Evolutionary conservation across 2,329 filamentous ascomycete species (phyloP).

Genomic region (Pseudogymnoascus sp.): DNA sequence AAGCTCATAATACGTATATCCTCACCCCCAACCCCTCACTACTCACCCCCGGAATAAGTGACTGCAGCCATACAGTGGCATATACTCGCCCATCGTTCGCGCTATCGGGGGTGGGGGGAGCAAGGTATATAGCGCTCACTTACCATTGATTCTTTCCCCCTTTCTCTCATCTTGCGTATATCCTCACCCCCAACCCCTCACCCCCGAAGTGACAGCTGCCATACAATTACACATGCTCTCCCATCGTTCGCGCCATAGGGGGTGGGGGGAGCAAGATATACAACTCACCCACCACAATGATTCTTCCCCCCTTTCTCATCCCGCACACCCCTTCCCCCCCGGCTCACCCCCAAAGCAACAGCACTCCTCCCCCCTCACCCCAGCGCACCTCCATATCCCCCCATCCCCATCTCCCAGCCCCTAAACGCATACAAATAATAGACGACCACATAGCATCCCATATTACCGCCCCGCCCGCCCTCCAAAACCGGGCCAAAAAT

Average conservation of each 20-base stretch:
- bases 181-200: not conserved
- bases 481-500: too few relatives aligned
- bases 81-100: not conserved
- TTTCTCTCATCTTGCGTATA: not conserved
- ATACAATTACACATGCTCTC: not conserved
- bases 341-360: not conserved
- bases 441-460: not conserved
- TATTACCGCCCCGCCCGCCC: too few relatives aligned
- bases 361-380: not conserved
- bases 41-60: too few relatives aligned
- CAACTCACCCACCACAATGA: not conserved
- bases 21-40: too few relatives aligned
- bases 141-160: not conserved
- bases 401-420: not conserved
- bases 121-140: not conserved
- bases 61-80: not conserved
- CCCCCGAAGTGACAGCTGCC: too few relatives aligned
- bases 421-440: not conserved
- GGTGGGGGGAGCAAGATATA: not conserved
- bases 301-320: not conserved
- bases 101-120: not conserved
- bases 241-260: not conserved
- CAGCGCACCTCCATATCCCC: too few relatives aligned
- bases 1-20: too few relatives aligned
- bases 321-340: too few relatives aligned